phyloP scores from a whole-genome alignment of 2,329 filamentous ascomycete genomes.

The Monascus ruber region DNA sequence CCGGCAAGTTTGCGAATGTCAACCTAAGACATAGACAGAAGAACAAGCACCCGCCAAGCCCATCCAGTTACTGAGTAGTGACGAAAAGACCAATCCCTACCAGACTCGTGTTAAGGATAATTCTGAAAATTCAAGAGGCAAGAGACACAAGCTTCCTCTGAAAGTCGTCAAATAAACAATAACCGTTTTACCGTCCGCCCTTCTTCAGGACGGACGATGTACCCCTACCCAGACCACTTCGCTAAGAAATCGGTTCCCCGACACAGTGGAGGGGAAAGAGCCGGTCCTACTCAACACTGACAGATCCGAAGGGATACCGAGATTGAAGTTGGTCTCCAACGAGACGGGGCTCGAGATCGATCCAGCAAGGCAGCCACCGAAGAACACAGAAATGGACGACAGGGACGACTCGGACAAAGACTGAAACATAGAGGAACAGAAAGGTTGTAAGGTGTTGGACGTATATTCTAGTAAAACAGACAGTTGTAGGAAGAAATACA shows the following conservation, averaged over 20 bases:
- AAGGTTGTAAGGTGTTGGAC: neutral
- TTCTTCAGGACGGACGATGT: slow-evolving; percentile 40
- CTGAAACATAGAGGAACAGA: slow-evolving; percentile 25
- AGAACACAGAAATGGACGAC: slow-evolving; percentile 15
- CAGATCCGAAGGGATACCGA: slow-evolving; percentile 7
- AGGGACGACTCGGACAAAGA: slow-evolving; percentile 18
- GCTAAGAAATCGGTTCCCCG: slow-evolving; percentile 14
- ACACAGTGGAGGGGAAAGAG: slow-evolving; percentile 8
- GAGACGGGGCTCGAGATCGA: slow-evolving; percentile 4
- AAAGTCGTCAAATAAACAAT: no score
- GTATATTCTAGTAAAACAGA: slow-evolving; percentile 1
- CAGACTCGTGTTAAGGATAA: no score
- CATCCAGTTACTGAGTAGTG: no score
- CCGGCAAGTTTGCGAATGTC: neutral
- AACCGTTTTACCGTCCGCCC: slow-evolving; percentile 39
- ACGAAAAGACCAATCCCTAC: no score
- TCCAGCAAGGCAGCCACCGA: slow-evolving; percentile 17
- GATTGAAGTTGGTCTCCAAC: slow-evolving; percentile 5
- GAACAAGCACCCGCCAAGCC: no score
- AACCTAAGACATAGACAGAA: no score
- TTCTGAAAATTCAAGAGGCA: no score
- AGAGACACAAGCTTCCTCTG: no score
- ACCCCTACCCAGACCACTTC: slow-evolving; percentile 37
- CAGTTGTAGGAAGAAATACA: neutral
- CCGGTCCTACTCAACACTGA: slow-evolving; percentile 7